phyloP scores from a whole-genome alignment of 2,329 filamentous ascomycete genomes.

The Karstenula rhodostoma region DNA sequence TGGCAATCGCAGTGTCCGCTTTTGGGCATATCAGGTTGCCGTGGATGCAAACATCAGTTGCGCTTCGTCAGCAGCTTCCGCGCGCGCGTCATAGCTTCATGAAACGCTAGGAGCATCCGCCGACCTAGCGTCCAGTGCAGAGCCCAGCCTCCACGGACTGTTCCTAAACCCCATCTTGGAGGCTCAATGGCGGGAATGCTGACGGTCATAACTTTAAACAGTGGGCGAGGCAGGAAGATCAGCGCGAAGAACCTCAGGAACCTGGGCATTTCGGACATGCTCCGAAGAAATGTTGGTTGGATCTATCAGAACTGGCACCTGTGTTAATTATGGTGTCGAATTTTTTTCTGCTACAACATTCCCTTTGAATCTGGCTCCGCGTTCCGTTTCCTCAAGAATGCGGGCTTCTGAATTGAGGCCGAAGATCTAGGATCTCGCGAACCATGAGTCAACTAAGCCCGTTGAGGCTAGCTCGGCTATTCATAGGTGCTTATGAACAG shows the following conservation, averaged over 20 bases:
- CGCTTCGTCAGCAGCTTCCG: neutral
- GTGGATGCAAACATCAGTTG: neutral
- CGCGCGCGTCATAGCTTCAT: neutral
- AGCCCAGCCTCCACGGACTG: neutral
- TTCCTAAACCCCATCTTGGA: neutral
- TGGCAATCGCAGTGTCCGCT: neutral
- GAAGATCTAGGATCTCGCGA: neutral
- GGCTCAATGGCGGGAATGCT: neutral
- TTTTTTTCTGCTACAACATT: neutral
- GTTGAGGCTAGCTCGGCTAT: neutral
- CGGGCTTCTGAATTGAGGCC: neutral
- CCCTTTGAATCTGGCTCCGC: neutral
- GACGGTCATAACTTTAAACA: neutral
- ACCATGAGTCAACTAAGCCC: neutral
- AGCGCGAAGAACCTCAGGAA: neutral
- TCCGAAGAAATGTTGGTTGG: neutral
- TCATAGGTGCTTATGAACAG: neutral
- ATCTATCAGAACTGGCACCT: neutral
- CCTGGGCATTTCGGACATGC: neutral
- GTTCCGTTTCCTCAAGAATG: neutral
- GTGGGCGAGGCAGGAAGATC: neutral
- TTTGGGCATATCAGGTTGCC: neutral
- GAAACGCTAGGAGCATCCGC: neutral
- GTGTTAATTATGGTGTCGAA: neutral
- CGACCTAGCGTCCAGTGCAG: neutral